Conservation (phyloP, 202 grass and related monocot species). For the Musa balbisiana region DNA sequence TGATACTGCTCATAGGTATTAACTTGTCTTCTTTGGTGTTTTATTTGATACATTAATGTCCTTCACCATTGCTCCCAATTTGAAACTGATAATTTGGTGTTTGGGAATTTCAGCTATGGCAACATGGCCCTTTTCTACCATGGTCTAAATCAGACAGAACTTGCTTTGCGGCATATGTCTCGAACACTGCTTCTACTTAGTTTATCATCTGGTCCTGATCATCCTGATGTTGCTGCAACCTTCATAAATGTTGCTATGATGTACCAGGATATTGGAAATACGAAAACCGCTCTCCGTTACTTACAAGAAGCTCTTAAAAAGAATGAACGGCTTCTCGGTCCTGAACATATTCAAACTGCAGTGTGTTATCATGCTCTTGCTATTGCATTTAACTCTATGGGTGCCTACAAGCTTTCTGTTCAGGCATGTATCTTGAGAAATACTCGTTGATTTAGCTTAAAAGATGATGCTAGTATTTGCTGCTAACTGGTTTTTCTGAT, state of each 20-base stretch:
- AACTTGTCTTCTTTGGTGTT: background rate
- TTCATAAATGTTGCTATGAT: conserved; percentile 98
- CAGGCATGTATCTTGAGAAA: conserved; percentile 48
- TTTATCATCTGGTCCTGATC: conserved; percentile 75
- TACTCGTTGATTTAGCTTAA: background rate
- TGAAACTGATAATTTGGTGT: background rate
- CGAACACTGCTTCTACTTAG: conserved; percentile 72
- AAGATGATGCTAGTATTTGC: background rate
- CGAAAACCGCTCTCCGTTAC: conserved; percentile 82
- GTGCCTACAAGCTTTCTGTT: conserved; percentile 85
- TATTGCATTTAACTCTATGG: conserved; percentile 88
- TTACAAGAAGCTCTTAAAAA: conserved; percentile 92
- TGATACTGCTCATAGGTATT: conserved; percentile 93
- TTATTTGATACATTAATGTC: background rate
- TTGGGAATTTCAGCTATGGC: conserved; percentile 60
- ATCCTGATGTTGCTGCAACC: conserved; percentile 87
- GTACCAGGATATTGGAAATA: conserved; percentile 87
- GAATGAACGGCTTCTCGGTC: conserved; percentile 83
- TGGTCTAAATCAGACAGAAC: conserved; percentile 81
- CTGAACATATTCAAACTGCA: conserved; percentile 92
- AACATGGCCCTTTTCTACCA: conserved; percentile 99
- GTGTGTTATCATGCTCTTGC: conserved; percentile 98
- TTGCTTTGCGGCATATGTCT: conserved; percentile 86
- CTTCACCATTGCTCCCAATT: background rate
- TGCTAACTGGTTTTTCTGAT: conserved; percentile 18